phyloP scores from a whole-genome alignment of 371 early-diverging fungal genomes.

The Apophysomyces trapeziformis region DNA sequence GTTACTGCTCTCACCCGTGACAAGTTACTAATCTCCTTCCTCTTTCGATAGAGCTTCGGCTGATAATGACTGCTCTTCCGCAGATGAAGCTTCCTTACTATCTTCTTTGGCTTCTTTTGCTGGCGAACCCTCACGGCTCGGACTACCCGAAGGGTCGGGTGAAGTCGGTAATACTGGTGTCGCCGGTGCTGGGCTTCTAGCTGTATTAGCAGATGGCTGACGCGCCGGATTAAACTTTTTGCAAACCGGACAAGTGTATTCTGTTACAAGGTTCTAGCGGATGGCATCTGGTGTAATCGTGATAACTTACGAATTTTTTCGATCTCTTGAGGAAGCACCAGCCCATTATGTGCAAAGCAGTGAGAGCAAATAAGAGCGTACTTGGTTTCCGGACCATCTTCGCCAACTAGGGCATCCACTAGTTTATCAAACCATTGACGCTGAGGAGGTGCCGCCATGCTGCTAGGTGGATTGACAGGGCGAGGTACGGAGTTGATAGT shows the following conservation, averaged over 20 bases:
- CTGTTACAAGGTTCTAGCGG: slow-evolving; percentile 15
- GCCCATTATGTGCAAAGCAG: slow-evolving; percentile 91
- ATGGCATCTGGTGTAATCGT: neutral
- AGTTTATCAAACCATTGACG: slow-evolving; percentile 79
- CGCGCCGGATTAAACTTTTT: slow-evolving; percentile 45
- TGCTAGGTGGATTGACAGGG: neutral
- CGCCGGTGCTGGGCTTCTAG: neutral
- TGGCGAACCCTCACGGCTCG: neutral
- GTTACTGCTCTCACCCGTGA: too few relatives aligned
- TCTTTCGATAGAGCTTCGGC: neutral
- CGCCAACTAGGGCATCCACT: slow-evolving; percentile 88
- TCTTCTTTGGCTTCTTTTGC: neutral
- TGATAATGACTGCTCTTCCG: neutral
- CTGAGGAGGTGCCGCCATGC: neutral
- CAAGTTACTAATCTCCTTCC: neutral
- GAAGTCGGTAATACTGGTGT: neutral
- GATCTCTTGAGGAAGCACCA: slow-evolving; percentile 82
- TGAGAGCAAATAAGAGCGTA: slow-evolving; percentile 90
- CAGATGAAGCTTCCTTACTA: neutral
- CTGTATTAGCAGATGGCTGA: neutral
- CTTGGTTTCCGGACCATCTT: slow-evolving; percentile 77
- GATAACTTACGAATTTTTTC: slow-evolving; percentile 62
- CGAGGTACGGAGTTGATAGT: neutral
- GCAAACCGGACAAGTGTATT: slow-evolving; percentile 59
- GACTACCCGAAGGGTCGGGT: neutral